Evolutionary conservation across 2,329 filamentous ascomycete species (phyloP).

Genomic region (Oidium heveae): DNA sequence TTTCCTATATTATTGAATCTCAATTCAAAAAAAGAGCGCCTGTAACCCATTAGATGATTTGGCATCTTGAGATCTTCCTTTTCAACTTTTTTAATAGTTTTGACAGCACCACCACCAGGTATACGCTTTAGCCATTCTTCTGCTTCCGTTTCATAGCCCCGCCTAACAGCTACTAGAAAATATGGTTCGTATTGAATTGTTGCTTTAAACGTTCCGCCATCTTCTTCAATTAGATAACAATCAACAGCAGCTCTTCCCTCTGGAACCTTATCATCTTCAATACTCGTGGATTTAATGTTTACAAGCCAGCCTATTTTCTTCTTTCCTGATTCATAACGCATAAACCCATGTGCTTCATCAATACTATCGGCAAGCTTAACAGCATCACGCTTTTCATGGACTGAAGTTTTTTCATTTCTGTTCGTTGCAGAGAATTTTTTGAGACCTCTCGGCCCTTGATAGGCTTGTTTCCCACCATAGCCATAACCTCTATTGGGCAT

Average conservation of each 20-base stretch:
- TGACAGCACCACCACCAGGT: constrained; percentile 56
- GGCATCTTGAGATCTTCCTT: constrained; percentile 91
- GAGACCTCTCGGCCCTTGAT: constrained; percentile 40
- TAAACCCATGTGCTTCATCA: constrained; percentile 87
- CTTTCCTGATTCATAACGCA: constrained; percentile 71
- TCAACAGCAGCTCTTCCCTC: constrained; percentile 77
- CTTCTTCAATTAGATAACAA: constrained; percentile 88
- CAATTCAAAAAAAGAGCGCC: constrained; percentile 67
- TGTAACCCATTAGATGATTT: constrained; percentile 82
- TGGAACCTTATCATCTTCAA: constrained; percentile 61
- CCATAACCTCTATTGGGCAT: constrained; percentile 40
- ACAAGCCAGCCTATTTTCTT: constrained; percentile 72
- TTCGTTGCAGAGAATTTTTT: constrained; percentile 62
- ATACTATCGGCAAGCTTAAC: constrained; percentile 63
- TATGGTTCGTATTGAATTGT: constrained; percentile 94
- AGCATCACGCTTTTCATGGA: constrained; percentile 80
- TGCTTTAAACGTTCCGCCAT: constrained; percentile 70
- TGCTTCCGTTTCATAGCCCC: constrained; percentile 70
- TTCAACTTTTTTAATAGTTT: constrained; percentile 49
- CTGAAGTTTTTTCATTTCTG: constrained; percentile 62
- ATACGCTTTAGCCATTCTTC: constrained; percentile 82
- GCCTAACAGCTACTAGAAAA: constrained; percentile 75
- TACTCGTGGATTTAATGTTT: constrained; percentile 73
- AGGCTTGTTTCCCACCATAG: constrained; percentile 39
- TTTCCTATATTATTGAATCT: constrained; percentile 72